phyloP scores from a whole-genome alignment of 208 protist genomes.

The Porcisia deanei region DNA sequence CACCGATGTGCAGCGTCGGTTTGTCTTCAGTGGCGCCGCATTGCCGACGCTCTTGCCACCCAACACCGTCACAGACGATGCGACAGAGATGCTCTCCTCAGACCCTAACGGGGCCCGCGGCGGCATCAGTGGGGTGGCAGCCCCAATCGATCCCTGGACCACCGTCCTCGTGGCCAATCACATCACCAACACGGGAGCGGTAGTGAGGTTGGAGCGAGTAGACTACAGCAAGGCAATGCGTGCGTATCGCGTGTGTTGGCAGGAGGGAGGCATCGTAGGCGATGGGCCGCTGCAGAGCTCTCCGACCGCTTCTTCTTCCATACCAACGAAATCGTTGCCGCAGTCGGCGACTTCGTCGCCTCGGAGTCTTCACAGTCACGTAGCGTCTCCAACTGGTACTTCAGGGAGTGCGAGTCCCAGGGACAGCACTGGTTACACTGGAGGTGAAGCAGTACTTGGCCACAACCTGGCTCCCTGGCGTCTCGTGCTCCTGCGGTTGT shows the following conservation, averaged over 20 bases:
- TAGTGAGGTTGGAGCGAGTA: slow-evolving; percentile 62
- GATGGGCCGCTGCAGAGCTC: background rate
- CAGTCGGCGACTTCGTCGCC: background rate
- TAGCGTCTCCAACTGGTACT: background rate
- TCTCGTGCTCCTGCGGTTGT: slow-evolving; percentile 38
- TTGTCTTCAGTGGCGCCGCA: background rate
- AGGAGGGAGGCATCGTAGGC: slow-evolving; percentile 15
- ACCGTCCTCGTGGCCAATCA: slow-evolving; percentile 45
- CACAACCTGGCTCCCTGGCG: slow-evolving; percentile 16
- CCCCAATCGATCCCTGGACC: slow-evolving; percentile 25
- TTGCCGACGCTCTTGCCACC: background rate
- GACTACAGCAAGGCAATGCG: slow-evolving; percentile 82
- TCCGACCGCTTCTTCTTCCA: background rate
- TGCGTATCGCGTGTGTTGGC: slow-evolving; percentile 61
- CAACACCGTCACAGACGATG: background rate
- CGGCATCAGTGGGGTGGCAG: background rate
- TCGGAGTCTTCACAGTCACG: background rate
- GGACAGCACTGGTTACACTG: background rate
- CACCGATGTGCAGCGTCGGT: background rate
- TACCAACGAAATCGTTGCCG: background rate
- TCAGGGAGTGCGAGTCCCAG: background rate
- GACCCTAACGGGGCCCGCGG: slow-evolving; percentile 21
- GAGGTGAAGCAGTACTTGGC: background rate
- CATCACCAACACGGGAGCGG: slow-evolving; percentile 54
- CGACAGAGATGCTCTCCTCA: slow-evolving; percentile 11